These are phyloP conservation scores for Tripidium arundinaceum DNA, from an alignment of 202 grass and related monocot species.

Conservation along the genomic window DNA sequence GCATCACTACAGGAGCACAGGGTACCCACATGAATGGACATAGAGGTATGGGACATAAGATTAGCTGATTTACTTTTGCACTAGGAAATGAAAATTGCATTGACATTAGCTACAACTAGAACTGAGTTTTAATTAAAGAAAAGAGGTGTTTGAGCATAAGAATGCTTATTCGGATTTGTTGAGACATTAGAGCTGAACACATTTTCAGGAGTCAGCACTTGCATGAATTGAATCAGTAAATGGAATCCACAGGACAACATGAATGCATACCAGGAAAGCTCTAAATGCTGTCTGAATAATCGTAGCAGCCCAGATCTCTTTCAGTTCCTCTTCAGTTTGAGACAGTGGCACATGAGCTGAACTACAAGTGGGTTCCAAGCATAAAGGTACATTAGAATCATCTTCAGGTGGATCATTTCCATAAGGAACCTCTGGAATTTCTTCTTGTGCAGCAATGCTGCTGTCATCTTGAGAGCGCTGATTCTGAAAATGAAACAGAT, in stretches of 20 bases:
- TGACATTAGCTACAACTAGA: not conserved
- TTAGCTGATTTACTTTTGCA: not conserved
- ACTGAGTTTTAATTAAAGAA: not conserved
- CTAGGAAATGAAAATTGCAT: not conserved
- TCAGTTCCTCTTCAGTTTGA: constrained; percentile 44
- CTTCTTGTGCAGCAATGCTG: constrained; percentile 21
- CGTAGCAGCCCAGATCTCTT: constrained; percentile 71
- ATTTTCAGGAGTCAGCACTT: not conserved
- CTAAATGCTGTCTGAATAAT: constrained; percentile 91
- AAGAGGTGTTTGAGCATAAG: not conserved
- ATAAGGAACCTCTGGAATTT: constrained; percentile 33
- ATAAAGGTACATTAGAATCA: constrained; percentile 18
- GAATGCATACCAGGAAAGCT: constrained; percentile 83
- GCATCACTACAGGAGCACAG: not conserved
- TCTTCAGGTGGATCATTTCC: constrained; percentile 32
- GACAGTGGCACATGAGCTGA: constrained; percentile 28
- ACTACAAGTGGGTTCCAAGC: constrained; percentile 32
- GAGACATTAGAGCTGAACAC: not conserved
- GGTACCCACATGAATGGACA: not conserved
- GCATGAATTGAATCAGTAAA: not conserved
- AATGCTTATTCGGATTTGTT: not conserved
- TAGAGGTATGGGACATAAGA: not conserved
- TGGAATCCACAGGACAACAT: constrained; percentile 1
- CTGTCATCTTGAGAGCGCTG: constrained; percentile 1
- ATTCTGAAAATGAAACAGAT: constrained; percentile 32